Evolutionary conservation across 2,329 filamentous ascomycete genomes (phyloP), one percentile per base, ranked within the genome.

Genomic region (Trichoderma oligosporum): DNA sequence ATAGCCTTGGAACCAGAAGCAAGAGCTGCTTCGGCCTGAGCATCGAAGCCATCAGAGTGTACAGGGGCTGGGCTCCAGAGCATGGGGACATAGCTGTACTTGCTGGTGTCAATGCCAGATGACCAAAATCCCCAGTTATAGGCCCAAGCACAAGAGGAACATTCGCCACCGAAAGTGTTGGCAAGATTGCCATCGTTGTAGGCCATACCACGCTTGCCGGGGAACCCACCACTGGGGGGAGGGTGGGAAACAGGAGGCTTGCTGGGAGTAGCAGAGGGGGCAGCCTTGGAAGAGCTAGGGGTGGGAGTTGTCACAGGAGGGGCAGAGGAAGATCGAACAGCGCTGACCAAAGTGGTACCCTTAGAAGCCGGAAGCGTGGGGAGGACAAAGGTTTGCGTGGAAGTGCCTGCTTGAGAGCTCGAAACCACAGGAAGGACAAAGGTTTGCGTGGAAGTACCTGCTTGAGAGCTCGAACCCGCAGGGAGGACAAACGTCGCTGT

Each of bases 101-200:
- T 67, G 18, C 70, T 68, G 53, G 77, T 67, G 31, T 55, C 52
- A 8, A 78, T 73, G 36, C 74, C 73, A 59, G 73, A 70, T 46
- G 75, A 65, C 9, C 61, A 61, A 45, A 78, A 77, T 42, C 73
- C 83, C 87, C 87, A 90, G 80, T 88, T 88, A 78, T 87, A 88
- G 46, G 73, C 79, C 83, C 86, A 89, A 22, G 9, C 9, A 66
- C 82, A 77, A 56, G 64, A 62, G 59, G 79, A 67, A 63, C 70
- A 73, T 35, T 46, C 48, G 35, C 35, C 60, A 60, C 71, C 70
- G 69, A 89, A 85, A 61, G 71, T 65, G 55, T 75, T 71, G 68
- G 80, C 78, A 33, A 86, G 74, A 25, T 63, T 64, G 56, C 77
- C 77, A 29, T 82, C 74, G 71, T 89, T 88, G 80, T 85, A 90